Percentiles rank a stretch among this genome's conserved stretches.
Conservation (phyloP, 1,284 basidiomycete species). For the Lignosus rhinocerotis region DNA sequence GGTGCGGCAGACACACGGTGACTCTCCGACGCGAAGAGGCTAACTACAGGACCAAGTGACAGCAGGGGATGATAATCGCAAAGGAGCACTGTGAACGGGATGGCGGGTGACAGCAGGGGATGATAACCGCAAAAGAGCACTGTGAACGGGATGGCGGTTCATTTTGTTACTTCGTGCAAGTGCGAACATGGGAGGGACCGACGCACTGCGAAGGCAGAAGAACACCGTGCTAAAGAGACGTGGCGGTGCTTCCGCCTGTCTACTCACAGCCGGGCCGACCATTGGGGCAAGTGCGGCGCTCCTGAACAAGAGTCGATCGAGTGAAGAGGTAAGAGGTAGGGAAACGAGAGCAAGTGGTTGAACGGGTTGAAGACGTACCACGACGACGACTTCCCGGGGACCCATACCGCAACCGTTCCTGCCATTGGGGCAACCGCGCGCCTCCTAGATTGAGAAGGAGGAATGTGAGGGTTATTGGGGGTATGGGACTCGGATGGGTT, state of each 20-base stretch:
- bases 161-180: no score
- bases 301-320: background rate
- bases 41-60: constrained; percentile 3
- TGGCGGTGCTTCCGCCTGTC: background rate
- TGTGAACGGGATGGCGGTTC: background rate
- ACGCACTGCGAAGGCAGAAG: background rate
- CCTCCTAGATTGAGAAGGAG: background rate
- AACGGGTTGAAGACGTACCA: background rate
- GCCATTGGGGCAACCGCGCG: constrained; percentile 10
- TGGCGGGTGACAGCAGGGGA: background rate
- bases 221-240: background rate
- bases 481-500: background rate
- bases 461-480: background rate
- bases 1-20: background rate
- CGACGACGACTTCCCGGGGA: background rate
- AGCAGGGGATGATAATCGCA: background rate
- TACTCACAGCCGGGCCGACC: constrained; percentile 8
- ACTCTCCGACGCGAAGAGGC: constrained; percentile 6
- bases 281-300: constrained; percentile 17
- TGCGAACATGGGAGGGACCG: background rate
- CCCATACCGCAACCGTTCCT: constrained; percentile 1
- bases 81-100: background rate
- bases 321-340: background rate
- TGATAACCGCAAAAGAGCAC: background rate
- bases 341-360: background rate